Evolutionary conservation across 257 asterid species (phyloP).

Genomic region (Capsicum baccatum): DNA sequence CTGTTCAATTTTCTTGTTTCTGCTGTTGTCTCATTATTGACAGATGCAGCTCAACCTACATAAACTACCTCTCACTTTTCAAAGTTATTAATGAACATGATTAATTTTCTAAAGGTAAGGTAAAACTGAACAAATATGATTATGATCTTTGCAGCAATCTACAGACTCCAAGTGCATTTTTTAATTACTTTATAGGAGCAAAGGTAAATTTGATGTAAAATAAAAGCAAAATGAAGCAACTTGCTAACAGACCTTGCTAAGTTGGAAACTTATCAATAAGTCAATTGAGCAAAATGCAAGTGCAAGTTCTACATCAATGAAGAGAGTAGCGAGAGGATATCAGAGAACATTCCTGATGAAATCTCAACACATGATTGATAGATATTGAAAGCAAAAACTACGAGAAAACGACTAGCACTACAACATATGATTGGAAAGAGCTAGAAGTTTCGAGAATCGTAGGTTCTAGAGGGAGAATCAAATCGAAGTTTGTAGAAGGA

Average conservation of each 20-base stretch:
- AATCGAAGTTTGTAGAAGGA: no score
- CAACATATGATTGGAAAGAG: no score
- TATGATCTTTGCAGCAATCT: no score
- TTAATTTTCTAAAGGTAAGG: no score
- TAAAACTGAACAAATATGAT: no score
- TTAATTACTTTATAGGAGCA: neutral
- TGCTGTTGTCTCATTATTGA: no score
- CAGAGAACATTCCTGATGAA: neutral
- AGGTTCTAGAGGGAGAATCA: neutral
- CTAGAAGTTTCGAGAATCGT: neutral
- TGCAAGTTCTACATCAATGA: conserved; percentile 62
- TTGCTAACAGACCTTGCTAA: neutral
- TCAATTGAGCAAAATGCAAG: conserved; percentile 69
- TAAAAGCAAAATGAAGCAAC: neutral
- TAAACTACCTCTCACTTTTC: no score
- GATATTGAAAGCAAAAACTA: conserved; percentile 1
- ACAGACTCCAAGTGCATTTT: no score
- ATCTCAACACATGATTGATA: neutral
- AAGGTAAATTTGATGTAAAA: neutral
- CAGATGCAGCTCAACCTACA: no score
- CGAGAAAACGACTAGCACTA: neutral
- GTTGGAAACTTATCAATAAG: conserved; percentile 66
- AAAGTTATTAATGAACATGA: no score
- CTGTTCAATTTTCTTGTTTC: no score
- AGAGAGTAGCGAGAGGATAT: conserved; percentile 59